Conservation (phyloP, 1,139 yeast genomes). For the Nakaseomyces uthaithaninus region DNA sequence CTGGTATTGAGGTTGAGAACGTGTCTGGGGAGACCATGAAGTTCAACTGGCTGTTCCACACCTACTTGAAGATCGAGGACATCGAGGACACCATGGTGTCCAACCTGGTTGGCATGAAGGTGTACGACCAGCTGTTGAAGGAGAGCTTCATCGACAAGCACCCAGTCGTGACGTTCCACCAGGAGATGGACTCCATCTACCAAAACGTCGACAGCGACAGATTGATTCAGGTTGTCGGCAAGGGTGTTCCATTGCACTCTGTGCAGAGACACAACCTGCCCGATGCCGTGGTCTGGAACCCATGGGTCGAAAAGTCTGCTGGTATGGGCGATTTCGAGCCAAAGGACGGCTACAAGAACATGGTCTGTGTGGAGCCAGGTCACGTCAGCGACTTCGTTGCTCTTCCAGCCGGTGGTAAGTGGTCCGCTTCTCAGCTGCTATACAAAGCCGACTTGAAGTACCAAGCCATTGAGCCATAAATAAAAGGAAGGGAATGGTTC, state of each 20-base stretch:
- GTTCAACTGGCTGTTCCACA: conserved; percentile 92
- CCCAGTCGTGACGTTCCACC: conserved; percentile 63
- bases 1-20: conserved; percentile 69
- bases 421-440: conserved; percentile 60
- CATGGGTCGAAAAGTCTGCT: conserved; percentile 75
- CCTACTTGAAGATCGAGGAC: conserved; percentile 72
- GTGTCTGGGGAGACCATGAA: conserved; percentile 54
- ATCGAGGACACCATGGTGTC: conserved; percentile 68
- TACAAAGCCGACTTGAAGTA: conserved; percentile 34
- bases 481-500: background rate
- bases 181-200: conserved; percentile 82
- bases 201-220: conserved; percentile 49
- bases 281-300: conserved; percentile 96
- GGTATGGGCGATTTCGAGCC: conserved; percentile 87
- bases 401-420: conserved; percentile 58
- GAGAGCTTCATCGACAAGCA: conserved; percentile 61
- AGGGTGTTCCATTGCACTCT: conserved; percentile 62
- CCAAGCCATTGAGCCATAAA: conserved; percentile 28
- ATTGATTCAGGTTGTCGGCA: conserved; percentile 53
- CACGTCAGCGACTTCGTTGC: conserved; percentile 60
- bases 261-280: conserved; percentile 60
- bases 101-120: conserved; percentile 62
- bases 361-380: conserved; percentile 96
- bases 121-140: conserved; percentile 65
- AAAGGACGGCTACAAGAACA: conserved; percentile 67